phyloP scores from a whole-genome alignment of 352 stramenopile species.

The Phytophthora quininea region DNA sequence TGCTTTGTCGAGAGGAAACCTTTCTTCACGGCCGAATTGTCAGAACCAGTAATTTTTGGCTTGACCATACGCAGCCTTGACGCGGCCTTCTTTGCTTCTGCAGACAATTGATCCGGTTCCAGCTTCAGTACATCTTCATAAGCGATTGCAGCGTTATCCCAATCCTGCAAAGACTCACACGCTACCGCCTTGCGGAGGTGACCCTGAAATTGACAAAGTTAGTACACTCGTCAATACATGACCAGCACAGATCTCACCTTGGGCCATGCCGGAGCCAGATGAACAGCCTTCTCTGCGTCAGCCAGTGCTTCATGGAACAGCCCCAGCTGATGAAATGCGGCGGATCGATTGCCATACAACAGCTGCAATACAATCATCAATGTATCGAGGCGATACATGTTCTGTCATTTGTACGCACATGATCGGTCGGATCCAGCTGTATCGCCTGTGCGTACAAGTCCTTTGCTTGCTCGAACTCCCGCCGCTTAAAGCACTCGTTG shows the following conservation, averaged over 20 bases:
- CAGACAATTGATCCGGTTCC: slow-evolving; percentile 34
- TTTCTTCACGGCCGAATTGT: slow-evolving; percentile 37
- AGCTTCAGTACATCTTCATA: slow-evolving; percentile 82
- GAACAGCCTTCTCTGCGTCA: slow-evolving; percentile 83
- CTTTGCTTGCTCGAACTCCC: slow-evolving; percentile 53
- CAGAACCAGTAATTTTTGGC: slow-evolving; percentile 10
- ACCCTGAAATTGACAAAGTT: slow-evolving; percentile 34
- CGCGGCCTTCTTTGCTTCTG: slow-evolving; percentile 58
- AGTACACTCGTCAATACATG: not conserved
- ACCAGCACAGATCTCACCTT: slow-evolving; percentile 62
- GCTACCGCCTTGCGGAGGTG: slow-evolving; percentile 92
- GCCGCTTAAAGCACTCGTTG: slow-evolving; percentile 71
- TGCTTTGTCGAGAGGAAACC: slow-evolving; percentile 51
- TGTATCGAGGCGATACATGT: not conserved
- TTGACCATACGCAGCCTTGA: slow-evolving; percentile 50
- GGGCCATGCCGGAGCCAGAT: slow-evolving; percentile 87
- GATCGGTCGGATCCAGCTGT: slow-evolving; percentile 44
- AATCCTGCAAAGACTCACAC: slow-evolving; percentile 64
- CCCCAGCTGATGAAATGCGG: slow-evolving; percentile 78
- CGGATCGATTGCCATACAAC: slow-evolving; percentile 89
- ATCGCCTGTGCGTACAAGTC: slow-evolving; percentile 70
- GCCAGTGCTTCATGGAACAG: slow-evolving; percentile 73
- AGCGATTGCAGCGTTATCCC: slow-evolving; percentile 66
- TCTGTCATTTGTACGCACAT: slow-evolving; percentile 38
- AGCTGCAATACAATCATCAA: slow-evolving; percentile 36